These are phyloP conservation scores for Aspergillus sp. DNA, from an alignment of 2,329 filamentous ascomycete genomes.

Conservation along the genomic window DNA sequence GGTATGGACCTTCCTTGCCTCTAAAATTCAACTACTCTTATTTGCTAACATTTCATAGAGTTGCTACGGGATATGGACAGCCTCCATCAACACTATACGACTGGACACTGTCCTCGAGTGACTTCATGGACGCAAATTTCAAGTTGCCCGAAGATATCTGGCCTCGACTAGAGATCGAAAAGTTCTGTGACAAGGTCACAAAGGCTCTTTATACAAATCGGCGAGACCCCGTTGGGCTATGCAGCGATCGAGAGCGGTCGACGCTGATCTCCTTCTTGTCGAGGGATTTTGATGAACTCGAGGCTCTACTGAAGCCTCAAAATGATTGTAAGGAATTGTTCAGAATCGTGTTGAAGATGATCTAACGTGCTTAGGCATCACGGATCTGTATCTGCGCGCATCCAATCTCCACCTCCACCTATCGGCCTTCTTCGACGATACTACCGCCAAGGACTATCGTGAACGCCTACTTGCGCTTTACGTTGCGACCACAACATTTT, in stretches of 20 bases:
- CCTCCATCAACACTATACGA: conserved; percentile 62
- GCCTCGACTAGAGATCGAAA: conserved; percentile 54
- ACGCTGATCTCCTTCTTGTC: conserved; percentile 45
- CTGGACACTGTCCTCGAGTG: conserved; percentile 51
- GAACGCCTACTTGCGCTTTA: conserved; percentile 46
- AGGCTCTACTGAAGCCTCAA: conserved; percentile 48
- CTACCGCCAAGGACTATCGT: conserved; percentile 45
- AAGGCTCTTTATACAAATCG: conserved; percentile 56
- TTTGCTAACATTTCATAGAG: conserved; percentile 36
- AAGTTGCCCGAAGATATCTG: conserved; percentile 52
- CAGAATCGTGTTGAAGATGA: neutral
- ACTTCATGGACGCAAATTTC: conserved; percentile 45
- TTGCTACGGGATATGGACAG: conserved; percentile 67
- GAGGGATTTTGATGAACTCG: conserved; percentile 49
- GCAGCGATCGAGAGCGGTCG: conserved; percentile 43
- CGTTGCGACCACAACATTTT: conserved; percentile 45
- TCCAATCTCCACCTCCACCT: conserved; percentile 48
- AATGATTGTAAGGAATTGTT: conserved; percentile 36
- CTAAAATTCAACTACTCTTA: neutral
- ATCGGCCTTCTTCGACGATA: conserved; percentile 50
- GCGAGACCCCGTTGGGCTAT: conserved; percentile 52
- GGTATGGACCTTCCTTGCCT: conserved; percentile 39
- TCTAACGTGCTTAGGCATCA: conserved; percentile 34
- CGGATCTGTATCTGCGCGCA: conserved; percentile 47
- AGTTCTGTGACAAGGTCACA: conserved; percentile 58